Conservation (phyloP, 805 yeast genomes). For the Lipomyces chichibuensis region DNA sequence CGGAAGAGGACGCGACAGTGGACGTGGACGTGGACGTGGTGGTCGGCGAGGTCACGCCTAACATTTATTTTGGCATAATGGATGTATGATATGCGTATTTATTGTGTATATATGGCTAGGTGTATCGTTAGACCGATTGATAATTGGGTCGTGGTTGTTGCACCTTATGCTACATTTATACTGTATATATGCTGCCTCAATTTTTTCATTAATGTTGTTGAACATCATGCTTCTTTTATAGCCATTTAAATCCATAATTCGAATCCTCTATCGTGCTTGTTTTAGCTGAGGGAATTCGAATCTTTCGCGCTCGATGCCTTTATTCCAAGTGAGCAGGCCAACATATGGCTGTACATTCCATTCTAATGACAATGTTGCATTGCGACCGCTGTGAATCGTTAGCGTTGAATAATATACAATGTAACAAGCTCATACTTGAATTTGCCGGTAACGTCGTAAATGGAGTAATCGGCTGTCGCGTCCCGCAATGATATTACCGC, state of each 20-base stretch:
- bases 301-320: conserved; percentile 21
- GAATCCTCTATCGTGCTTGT: neutral
- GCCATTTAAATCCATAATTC: neutral
- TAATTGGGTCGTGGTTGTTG: neutral
- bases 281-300: conserved; percentile 25
- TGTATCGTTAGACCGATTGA: neutral
- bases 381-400: conserved; percentile 52
- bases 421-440: conserved; percentile 39
- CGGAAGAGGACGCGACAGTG: neutral
- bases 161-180: neutral
- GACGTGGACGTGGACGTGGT: conserved; percentile 16
- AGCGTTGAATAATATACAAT: neutral
- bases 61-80: neutral
- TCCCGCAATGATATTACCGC: conserved; percentile 60
- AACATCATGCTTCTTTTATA: neutral
- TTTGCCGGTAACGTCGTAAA: conserved; percentile 77
- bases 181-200: neutral
- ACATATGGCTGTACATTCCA: conserved; percentile 94
- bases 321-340: conserved; percentile 64
- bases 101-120: neutral
- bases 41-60: conserved; percentile 33
- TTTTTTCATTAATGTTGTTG: neutral
- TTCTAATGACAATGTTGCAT: conserved; percentile 69
- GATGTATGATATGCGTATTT: neutral
- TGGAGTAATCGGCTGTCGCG: conserved; percentile 72